Base-by-base conservation (phyloP, 2,329 filamentous ascomycete genomes). In the Pseudogymnoascus sp. region DNA sequence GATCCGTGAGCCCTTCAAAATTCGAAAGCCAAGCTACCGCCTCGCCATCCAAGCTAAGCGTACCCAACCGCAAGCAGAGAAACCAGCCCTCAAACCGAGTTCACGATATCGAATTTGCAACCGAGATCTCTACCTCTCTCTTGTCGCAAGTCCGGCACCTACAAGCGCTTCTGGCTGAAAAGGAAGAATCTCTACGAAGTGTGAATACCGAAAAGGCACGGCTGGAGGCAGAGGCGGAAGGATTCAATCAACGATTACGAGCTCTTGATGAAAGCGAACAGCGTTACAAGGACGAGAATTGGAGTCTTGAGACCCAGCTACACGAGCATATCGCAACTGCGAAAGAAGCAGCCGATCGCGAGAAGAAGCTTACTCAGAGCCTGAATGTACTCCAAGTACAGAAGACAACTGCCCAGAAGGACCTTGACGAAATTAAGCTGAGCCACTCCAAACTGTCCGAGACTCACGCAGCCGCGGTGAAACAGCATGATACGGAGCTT, bases 71-170 rank as follows among this genome's bases (percentile, higher is more conserved):
- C 68, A 94, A 92, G 73, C 84, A 94, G 72, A 85, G 94, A 62
- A 97, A 97, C 69, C 93, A 97, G 72, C 90, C 91, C 2, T 84
- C 89, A 8, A 94, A 87, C 72, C 87, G 92, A 60, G 88, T 96
- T 11, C 92, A 97, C 73, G 94, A 99, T 71, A 96, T 99, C 72
- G 92, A 97, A 69, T 96, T 99, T 72, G 94, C 93, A n/a, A 92
- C 94, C 60, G 93, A 99, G 72, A 97, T 99, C 70, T 97, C 92
- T 72, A 96, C 91, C 5, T 96, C 92, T 1, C 81, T 99, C 60
- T 87, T 99, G 60, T 87, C 89, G n/a, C 94, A 97, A 76, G 90
- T 99, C 60, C 88, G 94, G 65, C 92, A 94, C 72, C 77, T 99
- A 62, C 94, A 99, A 74, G 83, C 87, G 2, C 80, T 96, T 14